Percentiles rank a stretch among this genome's conserved stretches.
Conservation (phyloP, 345 rosid genomes). For the Rhodamnia rubescens region DNA sequence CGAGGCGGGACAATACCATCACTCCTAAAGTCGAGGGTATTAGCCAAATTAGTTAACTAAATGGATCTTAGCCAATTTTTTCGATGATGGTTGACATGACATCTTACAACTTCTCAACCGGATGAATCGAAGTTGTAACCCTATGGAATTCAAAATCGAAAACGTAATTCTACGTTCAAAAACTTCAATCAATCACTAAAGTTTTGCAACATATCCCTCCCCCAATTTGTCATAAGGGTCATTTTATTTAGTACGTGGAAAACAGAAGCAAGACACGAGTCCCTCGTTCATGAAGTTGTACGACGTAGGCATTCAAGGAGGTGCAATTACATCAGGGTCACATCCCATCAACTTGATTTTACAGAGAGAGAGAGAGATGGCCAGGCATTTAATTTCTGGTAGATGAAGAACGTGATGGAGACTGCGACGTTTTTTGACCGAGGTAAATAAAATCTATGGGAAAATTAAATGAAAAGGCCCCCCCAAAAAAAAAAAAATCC, state of each 20-base stretch:
- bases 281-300: not conserved
- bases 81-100: not conserved
- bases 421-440: not conserved
- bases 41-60: not conserved
- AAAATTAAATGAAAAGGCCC: not conserved
- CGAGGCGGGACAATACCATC: not conserved
- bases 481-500: no score
- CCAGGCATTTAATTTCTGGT: not conserved
- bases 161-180: not conserved
- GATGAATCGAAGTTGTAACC: not conserved
- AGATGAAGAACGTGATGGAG: not conserved
- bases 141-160: not conserved
- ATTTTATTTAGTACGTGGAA: no score
- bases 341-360: not conserved
- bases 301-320: not conserved
- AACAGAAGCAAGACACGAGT: not conserved
- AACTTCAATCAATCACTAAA: not conserved
- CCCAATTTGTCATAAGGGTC: not conserved
- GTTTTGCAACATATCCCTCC: not conserved
- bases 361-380: not conserved
- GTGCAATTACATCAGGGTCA: not conserved
- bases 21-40: not conserved
- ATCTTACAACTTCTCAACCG: not conserved
- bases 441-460: not conserved
- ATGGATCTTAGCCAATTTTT: not conserved